These are phyloP conservation scores for Ogataea corticis DNA, from an alignment of 805 yeast species.

Conservation along the genomic window DNA sequence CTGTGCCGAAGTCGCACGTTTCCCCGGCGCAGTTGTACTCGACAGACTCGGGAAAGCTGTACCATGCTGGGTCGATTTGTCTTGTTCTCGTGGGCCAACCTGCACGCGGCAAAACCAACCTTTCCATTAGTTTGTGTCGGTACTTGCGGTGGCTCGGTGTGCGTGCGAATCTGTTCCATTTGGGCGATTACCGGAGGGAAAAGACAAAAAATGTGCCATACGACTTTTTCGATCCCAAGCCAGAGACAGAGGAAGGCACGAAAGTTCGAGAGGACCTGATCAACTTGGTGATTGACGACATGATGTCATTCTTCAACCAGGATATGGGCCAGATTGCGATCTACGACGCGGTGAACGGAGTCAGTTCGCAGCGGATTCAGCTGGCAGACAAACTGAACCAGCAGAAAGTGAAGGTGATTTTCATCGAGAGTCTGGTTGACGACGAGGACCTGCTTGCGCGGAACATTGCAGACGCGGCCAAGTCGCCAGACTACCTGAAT, in stretches of 20 bases:
- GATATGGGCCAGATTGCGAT: constrained; percentile 93
- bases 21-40: constrained; percentile 93
- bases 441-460: constrained; percentile 65
- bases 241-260: constrained; percentile 46
- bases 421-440: constrained; percentile 85
- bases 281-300: constrained; percentile 65
- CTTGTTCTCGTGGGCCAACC: constrained; percentile 91
- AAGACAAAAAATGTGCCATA: constrained; percentile 54
- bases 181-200: constrained; percentile 84
- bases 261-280: constrained; percentile 59
- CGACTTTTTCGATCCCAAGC: constrained; percentile 65
- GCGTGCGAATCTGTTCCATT: constrained; percentile 84
- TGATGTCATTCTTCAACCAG: constrained; percentile 65
- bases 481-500: constrained; percentile 82
- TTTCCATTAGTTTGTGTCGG: constrained; percentile 87
- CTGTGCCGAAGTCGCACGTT: constrained; percentile 59
- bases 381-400: constrained; percentile 54
- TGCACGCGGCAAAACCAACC: constrained; percentile 92
- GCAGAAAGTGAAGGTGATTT: constrained; percentile 71
- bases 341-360: constrained; percentile 92
- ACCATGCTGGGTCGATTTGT: constrained; percentile 93
- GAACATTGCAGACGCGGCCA: constrained; percentile 81
- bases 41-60: constrained; percentile 87
- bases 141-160: constrained; percentile 97
- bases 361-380: constrained; percentile 62